Conservation (phyloP, 306 rosid species). For the Inga oerstediana region DNA sequence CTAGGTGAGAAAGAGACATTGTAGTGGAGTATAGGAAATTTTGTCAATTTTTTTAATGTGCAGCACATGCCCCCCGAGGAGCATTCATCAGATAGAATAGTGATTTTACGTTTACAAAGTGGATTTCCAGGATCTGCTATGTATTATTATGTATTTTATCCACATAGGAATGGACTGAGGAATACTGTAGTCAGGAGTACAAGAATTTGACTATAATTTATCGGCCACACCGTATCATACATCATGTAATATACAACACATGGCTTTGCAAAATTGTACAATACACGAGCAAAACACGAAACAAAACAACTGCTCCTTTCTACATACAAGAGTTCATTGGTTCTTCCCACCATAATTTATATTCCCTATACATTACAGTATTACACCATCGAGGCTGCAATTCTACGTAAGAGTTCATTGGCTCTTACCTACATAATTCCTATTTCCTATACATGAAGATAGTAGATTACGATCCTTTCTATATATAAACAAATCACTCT, state of each 20-base stretch:
- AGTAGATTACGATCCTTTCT: not conserved
- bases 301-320: not conserved
- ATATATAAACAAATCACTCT: slow-evolving; percentile 6
- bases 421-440: not conserved
- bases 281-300: slow-evolving; percentile 7
- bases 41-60: not conserved
- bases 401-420: not conserved
- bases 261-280: slow-evolving; percentile 39
- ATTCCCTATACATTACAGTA: no score
- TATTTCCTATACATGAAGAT: not conserved
- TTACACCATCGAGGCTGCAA: slow-evolving; percentile 19
- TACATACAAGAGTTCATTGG: no score
- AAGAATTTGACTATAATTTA: not conserved
- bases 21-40: not conserved
- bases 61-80: not conserved
- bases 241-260: slow-evolving; percentile 12
- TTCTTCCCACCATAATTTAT: no score
- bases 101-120: no score
- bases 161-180: not conserved
- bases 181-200: not conserved
- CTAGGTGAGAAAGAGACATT: not conserved
- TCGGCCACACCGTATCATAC: not conserved
- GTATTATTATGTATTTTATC: not conserved
- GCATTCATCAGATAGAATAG: not conserved
- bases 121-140: slow-evolving; percentile 4